A percentile compares a stretch with the other conserved stretches of the same genome.
Evolutionary conservation across 257 asterid genomes (phyloP).

Genomic region (Gentiana straminea): DNA sequence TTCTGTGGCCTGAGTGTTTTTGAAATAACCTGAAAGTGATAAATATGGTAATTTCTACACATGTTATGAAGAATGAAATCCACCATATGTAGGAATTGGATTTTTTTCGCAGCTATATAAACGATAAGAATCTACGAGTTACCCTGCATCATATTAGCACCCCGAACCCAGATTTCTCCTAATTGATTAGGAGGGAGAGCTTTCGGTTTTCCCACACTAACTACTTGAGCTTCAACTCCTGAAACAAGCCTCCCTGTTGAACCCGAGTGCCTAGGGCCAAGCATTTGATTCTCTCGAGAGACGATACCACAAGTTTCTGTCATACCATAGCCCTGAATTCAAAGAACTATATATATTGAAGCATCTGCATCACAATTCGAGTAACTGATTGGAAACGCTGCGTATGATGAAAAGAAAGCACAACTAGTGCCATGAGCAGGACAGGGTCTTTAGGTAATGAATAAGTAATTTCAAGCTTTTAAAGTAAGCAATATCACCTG

Average conservation of each 20-base stretch:
- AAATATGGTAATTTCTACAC: not conserved
- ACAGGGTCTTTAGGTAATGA: too few relatives aligned
- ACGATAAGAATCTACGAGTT: not conserved
- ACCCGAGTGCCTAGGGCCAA: slow-evolving; percentile 22
- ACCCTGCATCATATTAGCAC: slow-evolving; percentile 91
- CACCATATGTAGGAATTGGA: too few relatives aligned
- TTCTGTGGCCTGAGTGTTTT: slow-evolving; percentile 67
- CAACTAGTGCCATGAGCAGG: too few relatives aligned
- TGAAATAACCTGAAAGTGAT: slow-evolving; percentile 55
- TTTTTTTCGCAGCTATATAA: too few relatives aligned
- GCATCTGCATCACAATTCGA: too few relatives aligned
- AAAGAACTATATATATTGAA: not conserved
- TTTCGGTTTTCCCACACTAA: slow-evolving; percentile 52
- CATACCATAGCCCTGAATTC: slow-evolving; percentile 83
- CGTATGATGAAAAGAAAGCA: too few relatives aligned
- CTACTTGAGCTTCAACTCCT: slow-evolving; percentile 67
- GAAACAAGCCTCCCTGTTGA: slow-evolving; percentile 63
- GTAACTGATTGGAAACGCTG: too few relatives aligned
- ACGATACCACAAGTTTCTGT: slow-evolving; percentile 48
- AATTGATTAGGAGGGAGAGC: slow-evolving; percentile 71
- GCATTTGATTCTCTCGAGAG: slow-evolving; percentile 3
- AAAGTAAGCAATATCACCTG: slow-evolving; percentile 30
- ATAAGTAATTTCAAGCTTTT: too few relatives aligned
- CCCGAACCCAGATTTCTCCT: slow-evolving; percentile 92
- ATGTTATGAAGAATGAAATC: too few relatives aligned